These are phyloP conservation scores for Citrus inodora DNA, from an alignment of 345 rosid species.

Conservation along the genomic window DNA sequence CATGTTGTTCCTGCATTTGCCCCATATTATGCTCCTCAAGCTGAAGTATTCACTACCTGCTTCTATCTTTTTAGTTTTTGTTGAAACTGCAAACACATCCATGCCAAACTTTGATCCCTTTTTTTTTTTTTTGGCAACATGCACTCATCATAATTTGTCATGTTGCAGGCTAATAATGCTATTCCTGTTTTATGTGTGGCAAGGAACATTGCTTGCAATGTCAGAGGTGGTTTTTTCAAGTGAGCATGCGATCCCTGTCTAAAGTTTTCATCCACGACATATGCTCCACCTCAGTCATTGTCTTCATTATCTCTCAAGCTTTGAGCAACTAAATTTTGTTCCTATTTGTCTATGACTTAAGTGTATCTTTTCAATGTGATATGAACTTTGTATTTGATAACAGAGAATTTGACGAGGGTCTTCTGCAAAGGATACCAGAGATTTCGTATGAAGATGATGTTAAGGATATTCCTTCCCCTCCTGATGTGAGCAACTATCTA, in stretches of 20 bases:
- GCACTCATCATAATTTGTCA: slow-evolving; percentile 25
- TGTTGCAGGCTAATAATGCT: slow-evolving; percentile 62
- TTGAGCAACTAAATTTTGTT: slow-evolving; percentile 12
- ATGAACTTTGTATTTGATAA: slow-evolving; percentile 25
- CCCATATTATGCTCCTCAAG: slow-evolving; percentile 96
- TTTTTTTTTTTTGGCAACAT: slow-evolving; percentile 3
- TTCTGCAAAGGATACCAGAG: slow-evolving; percentile 70
- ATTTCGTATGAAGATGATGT: slow-evolving; percentile 83
- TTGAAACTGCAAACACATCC: slow-evolving; percentile 1
- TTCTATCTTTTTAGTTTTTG: slow-evolving; percentile 16
- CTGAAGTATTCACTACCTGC: slow-evolving; percentile 63
- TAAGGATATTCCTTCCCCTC: slow-evolving; percentile 68
- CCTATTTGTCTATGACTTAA: slow-evolving; percentile 10
- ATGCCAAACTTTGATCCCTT: background rate
- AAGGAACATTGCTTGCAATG: slow-evolving; percentile 95
- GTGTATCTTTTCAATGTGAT: slow-evolving; percentile 15
- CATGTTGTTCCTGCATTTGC: slow-evolving; percentile 99
- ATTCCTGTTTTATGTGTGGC: slow-evolving; percentile 88
- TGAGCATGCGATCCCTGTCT: slow-evolving; percentile 27
- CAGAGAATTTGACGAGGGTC: slow-evolving; percentile 95
- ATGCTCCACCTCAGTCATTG: background rate
- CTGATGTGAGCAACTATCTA: slow-evolving; percentile 94
- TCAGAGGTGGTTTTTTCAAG: slow-evolving; percentile 97
- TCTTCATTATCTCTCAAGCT: slow-evolving; percentile 6
- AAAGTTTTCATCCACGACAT: background rate